phyloP scores from a whole-genome alignment of 495 filamentous ascomycete species.

The Tuber melanosporum region DNA sequence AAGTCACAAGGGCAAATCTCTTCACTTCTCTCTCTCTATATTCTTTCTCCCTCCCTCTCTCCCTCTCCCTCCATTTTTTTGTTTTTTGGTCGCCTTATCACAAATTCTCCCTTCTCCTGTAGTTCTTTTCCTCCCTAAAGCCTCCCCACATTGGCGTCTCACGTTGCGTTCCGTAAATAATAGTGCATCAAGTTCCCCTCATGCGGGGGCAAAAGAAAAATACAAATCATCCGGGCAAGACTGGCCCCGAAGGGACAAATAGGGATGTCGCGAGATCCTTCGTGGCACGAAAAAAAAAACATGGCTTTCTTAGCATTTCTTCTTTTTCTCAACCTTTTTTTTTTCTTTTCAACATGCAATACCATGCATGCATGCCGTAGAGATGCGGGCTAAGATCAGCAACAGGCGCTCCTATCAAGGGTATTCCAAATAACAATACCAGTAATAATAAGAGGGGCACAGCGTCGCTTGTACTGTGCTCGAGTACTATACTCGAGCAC shows the following conservation, averaged over 20 bases:
- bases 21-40: neutral
- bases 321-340: neutral
- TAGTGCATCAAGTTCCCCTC: neutral
- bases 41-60: neutral
- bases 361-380: conserved; percentile 1
- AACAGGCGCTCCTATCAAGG: neutral
- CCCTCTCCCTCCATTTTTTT: neutral
- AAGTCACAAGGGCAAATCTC: neutral
- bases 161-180: neutral
- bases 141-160: neutral
- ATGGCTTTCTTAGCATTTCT: neutral
- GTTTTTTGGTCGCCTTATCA: neutral
- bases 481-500: neutral
- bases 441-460: neutral
- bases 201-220: neutral
- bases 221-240: neutral
- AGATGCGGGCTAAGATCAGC: neutral
- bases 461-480: neutral
- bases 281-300: neutral
- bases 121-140: neutral
- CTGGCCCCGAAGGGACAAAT: neutral
- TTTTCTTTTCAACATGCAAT: neutral
- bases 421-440: neutral
- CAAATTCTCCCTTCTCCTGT: neutral
- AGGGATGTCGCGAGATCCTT: neutral